These are phyloP conservation scores for Marchantia polymorpha DNA, from an alignment of 225 moss, liverwort and hornwort species.

Conservation along the genomic window DNA sequence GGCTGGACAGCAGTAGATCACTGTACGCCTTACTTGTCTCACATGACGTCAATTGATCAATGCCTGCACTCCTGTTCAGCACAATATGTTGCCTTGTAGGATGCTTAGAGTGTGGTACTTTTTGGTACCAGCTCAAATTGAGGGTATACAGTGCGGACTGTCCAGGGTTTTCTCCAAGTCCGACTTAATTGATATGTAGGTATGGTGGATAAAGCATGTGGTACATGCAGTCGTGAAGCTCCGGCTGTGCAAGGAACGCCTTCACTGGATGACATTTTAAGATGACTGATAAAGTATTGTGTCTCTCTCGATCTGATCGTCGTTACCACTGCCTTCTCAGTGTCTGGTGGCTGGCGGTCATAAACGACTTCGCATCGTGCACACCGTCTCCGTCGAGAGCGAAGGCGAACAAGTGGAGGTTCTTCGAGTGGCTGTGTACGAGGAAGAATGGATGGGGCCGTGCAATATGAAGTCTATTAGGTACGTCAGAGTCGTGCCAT, in stretches of 20 bases:
- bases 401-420: constrained; percentile 79
- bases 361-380: constrained; percentile 77
- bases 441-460: constrained; percentile 98
- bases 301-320: neutral
- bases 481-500: constrained; percentile 23
- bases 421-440: constrained; percentile 63
- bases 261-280: no score
- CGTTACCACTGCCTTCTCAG: constrained; percentile 27
- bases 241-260: neutral
- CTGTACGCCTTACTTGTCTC: neutral
- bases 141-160: no score
- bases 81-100: no score
- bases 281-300: neutral
- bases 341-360: constrained; percentile 89
- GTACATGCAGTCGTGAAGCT: neutral
- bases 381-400: constrained; percentile 68
- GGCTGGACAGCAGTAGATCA: no score
- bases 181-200: no score
- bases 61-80: no score
- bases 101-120: no score
- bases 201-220: no score
- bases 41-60: neutral
- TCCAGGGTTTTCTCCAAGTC: no score
- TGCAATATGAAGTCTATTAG: constrained; percentile 81
- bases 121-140: no score